Percentiles rank a stretch among this genome's conserved stretches.
Conservation (phyloP, 23 red algal species). For the Cyanidioschyzon merolae region DNA sequence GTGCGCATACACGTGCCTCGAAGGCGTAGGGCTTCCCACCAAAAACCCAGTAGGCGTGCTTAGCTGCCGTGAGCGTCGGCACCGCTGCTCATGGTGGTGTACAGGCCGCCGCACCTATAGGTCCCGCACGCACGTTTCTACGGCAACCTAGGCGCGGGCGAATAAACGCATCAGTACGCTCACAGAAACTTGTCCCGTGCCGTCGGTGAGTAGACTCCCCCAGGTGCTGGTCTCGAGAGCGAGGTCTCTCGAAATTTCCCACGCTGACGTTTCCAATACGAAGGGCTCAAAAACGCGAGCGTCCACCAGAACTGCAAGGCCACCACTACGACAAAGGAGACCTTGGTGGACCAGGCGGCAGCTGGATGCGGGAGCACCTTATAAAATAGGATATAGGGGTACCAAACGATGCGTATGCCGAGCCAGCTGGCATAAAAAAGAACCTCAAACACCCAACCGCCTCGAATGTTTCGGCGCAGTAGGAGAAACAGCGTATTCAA, state of each 20-base stretch:
- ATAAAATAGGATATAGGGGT: constrained; percentile 1
- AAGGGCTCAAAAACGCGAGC: constrained; percentile 5
- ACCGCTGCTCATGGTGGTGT: too few relatives aligned
- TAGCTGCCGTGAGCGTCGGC: too few relatives aligned
- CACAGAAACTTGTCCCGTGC: constrained; percentile 1
- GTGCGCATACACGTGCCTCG: too few relatives aligned
- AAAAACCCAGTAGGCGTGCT: too few relatives aligned
- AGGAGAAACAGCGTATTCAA: constrained; percentile 13
- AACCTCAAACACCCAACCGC: neutral
- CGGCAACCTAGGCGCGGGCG: too few relatives aligned
- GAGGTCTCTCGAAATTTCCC: neutral
- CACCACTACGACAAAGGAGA: neutral
- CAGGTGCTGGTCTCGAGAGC: neutral
- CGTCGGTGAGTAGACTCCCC: neutral
- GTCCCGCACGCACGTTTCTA: too few relatives aligned
- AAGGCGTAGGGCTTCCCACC: too few relatives aligned
- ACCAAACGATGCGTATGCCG: constrained; percentile 10
- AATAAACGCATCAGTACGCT: neutral
- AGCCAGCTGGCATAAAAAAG: constrained; percentile 14
- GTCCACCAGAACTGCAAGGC: constrained; percentile 14
- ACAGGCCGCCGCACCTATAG: too few relatives aligned
- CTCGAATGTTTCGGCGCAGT: neutral
- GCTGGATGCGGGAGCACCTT: neutral
- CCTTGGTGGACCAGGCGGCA: neutral
- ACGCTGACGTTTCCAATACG: constrained; percentile 5